Percentiles rank a stretch among this genome's conserved stretches.
Conservation (phyloP, 2,329 filamentous ascomycete species). For the Chalaropsis ovoidea region DNA sequence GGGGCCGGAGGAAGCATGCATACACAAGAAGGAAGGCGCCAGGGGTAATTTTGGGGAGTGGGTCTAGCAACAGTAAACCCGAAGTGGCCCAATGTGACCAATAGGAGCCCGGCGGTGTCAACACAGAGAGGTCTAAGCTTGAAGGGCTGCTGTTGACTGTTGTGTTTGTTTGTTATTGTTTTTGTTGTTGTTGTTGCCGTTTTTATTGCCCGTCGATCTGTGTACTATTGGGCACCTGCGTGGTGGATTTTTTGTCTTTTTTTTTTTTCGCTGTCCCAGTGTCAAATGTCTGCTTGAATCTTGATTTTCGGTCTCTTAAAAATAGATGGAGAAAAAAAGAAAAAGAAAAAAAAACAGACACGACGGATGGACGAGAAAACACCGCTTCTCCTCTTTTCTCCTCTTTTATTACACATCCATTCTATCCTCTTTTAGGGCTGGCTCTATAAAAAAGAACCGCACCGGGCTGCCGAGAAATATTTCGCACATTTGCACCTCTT, state of each 20-base stretch:
- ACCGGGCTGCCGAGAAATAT: too few species aligned
- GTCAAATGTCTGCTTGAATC: too few species aligned
- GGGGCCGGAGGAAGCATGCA: slow-evolving; percentile 3
- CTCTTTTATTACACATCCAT: neutral
- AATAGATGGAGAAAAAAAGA: too few species aligned
- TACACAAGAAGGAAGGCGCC: slow-evolving; percentile 8
- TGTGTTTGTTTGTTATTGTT: neutral
- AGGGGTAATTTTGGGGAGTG: slow-evolving; percentile 12
- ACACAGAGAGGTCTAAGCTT: neutral
- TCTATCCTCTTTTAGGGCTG: neutral
- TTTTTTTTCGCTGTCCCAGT: too few species aligned
- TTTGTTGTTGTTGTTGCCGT: neutral
- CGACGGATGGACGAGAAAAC: too few species aligned
- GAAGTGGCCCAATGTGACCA: slow-evolving; percentile 2
- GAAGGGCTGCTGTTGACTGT: neutral
- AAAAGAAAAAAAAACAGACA: too few species aligned
- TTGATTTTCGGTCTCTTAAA: too few species aligned
- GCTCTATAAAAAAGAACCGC: neutral
- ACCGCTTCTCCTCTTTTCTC: neutral
- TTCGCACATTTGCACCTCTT: neutral
- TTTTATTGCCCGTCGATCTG: too few species aligned
- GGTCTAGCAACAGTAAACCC: neutral
- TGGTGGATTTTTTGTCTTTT: too few species aligned
- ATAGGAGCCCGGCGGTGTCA: neutral
- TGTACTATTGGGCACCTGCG: too few species aligned